Percentiles rank a stretch among this genome's conserved stretches.
Conservation (phyloP, 2,329 filamentous ascomycete genomes). For the Simplicillium aogashimaense region DNA sequence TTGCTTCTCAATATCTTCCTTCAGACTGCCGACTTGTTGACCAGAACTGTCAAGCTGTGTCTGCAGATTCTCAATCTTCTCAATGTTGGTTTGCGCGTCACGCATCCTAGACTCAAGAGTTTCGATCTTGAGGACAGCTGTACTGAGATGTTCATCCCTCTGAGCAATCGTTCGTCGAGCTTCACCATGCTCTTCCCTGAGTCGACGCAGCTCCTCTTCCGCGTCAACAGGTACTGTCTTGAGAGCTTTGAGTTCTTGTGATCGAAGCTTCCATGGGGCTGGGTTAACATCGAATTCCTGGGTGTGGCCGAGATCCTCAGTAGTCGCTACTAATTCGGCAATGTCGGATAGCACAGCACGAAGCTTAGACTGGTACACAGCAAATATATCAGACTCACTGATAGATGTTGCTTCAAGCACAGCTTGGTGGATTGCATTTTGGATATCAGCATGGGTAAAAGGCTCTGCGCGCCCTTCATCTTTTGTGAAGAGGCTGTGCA, state of each 20-base stretch:
- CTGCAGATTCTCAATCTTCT: conserved; percentile 57
- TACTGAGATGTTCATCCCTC: conserved; percentile 75
- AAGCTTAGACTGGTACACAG: conserved; percentile 57
- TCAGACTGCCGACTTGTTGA: conserved; percentile 39
- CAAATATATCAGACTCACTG: conserved; percentile 59
- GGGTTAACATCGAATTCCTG: conserved; percentile 68
- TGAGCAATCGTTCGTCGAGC: conserved; percentile 61
- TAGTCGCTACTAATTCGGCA: conserved; percentile 60
- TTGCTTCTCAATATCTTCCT: conserved; percentile 56
- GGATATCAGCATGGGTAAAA: conserved; percentile 57
- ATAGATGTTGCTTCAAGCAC: conserved; percentile 35
- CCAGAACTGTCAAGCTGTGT: conserved; percentile 43
- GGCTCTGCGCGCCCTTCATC: conserved; percentile 64
- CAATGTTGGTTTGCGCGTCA: conserved; percentile 69
- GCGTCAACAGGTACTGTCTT: conserved; percentile 73
- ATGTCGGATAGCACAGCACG: conserved; percentile 54
- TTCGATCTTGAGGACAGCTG: conserved; percentile 84
- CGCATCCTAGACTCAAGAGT: conserved; percentile 81
- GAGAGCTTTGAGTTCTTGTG: conserved; percentile 71
- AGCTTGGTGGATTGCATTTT: conserved; percentile 50
- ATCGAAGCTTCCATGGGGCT: conserved; percentile 75
- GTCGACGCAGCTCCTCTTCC: conserved; percentile 71
- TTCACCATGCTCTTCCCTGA: conserved; percentile 74
- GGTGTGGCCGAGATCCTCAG: conserved; percentile 60
- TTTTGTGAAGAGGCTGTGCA: conserved; percentile 53